Percentiles rank a stretch among this genome's conserved stretches.
Conservation (phyloP, 768 basidiomycete genomes). For the Collybia sp. region DNA sequence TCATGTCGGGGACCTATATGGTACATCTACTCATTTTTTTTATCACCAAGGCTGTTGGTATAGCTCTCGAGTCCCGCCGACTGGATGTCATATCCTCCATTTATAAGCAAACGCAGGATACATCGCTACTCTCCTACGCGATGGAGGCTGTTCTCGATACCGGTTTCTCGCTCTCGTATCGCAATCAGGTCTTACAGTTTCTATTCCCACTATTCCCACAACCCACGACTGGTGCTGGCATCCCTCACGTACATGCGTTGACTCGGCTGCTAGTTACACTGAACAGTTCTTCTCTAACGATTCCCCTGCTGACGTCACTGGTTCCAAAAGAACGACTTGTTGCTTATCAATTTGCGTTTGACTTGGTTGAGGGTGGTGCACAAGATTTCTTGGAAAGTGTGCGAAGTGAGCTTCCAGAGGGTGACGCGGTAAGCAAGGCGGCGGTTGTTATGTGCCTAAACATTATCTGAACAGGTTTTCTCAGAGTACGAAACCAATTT, state of each 20-base stretch:
- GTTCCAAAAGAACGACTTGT: slow-evolving; percentile 68
- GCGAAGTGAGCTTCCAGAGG: slow-evolving; percentile 62
- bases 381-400: slow-evolving; percentile 89
- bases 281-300: slow-evolving; percentile 74
- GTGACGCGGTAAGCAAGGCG: slow-evolving; percentile 45
- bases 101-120: slow-evolving; percentile 70
- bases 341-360: slow-evolving; percentile 95
- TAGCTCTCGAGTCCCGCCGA: slow-evolving; percentile 88
- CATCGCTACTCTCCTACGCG: slow-evolving; percentile 79
- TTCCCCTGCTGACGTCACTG: slow-evolving; percentile 68
- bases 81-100: slow-evolving; percentile 82
- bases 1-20: background rate
- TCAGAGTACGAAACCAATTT: slow-evolving; percentile 57
- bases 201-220: slow-evolving; percentile 84
- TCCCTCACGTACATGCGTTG: slow-evolving; percentile 72
- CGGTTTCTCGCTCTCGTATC: slow-evolving; percentile 81
- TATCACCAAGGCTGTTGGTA: slow-evolving; percentile 74
- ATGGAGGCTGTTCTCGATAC: slow-evolving; percentile 91
- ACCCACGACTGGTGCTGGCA: slow-evolving; percentile 65
- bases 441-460: too few relatives aligned
- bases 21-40: slow-evolving; percentile 6
- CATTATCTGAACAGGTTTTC: background rate
- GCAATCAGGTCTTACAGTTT: slow-evolving; percentile 75
- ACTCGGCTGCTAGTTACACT: slow-evolving; percentile 89
- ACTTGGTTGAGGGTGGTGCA: slow-evolving; percentile 89